A percentile compares a stretch with the other conserved stretches of the same genome.
Evolutionary conservation across 1,284 basidiomycete species (phyloP).

Genomic region (Neolentinus lepideus): DNA sequence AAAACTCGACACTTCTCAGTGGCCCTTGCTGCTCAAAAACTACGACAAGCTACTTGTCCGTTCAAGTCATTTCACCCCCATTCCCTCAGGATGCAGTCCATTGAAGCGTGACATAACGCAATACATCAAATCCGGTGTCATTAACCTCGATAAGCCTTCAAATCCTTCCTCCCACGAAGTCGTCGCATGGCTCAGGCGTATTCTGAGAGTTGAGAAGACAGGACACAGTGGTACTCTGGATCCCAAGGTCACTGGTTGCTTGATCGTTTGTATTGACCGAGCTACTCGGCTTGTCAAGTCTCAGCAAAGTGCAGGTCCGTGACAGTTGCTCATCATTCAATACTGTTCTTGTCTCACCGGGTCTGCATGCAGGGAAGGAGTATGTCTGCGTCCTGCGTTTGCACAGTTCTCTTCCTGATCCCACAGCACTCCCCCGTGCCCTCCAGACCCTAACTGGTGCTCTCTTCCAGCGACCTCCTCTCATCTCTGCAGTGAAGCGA

Average conservation of each 20-base stretch:
- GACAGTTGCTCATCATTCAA: background rate
- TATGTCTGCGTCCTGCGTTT: conserved; percentile 96
- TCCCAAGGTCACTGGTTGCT: conserved; percentile 97
- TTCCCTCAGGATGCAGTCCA: conserved; percentile 86
- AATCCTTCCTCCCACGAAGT: conserved; percentile 99
- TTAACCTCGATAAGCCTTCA: conserved; percentile 99
- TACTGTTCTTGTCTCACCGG: conserved; percentile 1
- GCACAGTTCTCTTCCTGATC: conserved; percentile 78
- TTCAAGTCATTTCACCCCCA: conserved; percentile 97
- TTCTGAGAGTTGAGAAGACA: conserved; percentile 95
- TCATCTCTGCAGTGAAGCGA: conserved; percentile 99
- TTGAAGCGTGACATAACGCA: conserved; percentile 87
- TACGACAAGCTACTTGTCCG: conserved; percentile 95
- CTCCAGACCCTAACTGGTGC: conserved; percentile 97
- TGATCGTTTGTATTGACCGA: conserved; percentile 99
- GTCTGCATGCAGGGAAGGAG: conserved; percentile 73
- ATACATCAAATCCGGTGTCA: conserved; percentile 97
- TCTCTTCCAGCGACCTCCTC: conserved; percentile 96
- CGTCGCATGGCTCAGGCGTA: conserved; percentile 96
- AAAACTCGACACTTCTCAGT: conserved; percentile 89
- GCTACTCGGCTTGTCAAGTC: conserved; percentile 99
- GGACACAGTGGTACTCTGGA: conserved; percentile 98
- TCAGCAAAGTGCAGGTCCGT: conserved; percentile 87
- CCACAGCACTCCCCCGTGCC: conserved; percentile 85
- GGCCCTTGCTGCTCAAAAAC: conserved; percentile 98